A percentile compares a stretch with the other conserved stretches of the same genome.
These are phyloP conservation scores for Trichoderma sp. DNA, from an alignment of 2,329 filamentous ascomycete species.

Conservation along the genomic window DNA sequence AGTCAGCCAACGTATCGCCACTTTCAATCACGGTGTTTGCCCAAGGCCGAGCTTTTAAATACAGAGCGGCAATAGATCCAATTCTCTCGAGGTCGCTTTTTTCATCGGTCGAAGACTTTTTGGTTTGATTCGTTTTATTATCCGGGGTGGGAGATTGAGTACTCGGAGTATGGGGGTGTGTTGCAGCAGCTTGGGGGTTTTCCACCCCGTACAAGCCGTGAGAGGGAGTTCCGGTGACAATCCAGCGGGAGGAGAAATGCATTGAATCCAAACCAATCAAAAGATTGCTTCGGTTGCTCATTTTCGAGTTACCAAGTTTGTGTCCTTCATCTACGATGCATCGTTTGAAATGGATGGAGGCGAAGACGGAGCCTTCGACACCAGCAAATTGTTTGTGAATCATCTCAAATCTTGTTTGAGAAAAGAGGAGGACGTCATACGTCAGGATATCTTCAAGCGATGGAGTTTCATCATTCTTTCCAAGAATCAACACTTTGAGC, in stretches of 20 bases:
- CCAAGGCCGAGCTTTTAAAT: constrained; percentile 78
- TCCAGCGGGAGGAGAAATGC: constrained; percentile 74
- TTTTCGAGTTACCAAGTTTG: constrained; percentile 66
- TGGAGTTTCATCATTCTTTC: constrained; percentile 56
- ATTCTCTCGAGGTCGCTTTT: constrained; percentile 64
- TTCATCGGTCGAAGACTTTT: constrained; percentile 47
- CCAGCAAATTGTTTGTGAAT: constrained; percentile 40
- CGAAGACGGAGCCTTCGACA: constrained; percentile 57
- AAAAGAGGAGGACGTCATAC: constrained; percentile 78
- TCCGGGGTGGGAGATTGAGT: background rate
- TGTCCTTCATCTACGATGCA: constrained; percentile 94
- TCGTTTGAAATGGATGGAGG: constrained; percentile 75
- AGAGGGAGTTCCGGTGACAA: constrained; percentile 87
- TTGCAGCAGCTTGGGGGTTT: background rate
- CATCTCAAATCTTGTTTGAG: constrained; percentile 68
- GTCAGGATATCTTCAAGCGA: constrained; percentile 54
- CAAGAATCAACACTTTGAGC: constrained; percentile 64
- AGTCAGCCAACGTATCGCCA: constrained; percentile 61
- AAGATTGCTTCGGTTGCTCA: constrained; percentile 54
- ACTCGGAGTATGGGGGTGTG: background rate
- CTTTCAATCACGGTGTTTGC: constrained; percentile 55
- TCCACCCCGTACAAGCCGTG: constrained; percentile 73
- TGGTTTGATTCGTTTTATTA: constrained; percentile 26
- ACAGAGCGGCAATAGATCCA: constrained; percentile 65
- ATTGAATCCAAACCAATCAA: constrained; percentile 52